Evolutionary conservation across 129 eudicot species (phyloP).

Genomic region (Artemisia argyi): DNA sequence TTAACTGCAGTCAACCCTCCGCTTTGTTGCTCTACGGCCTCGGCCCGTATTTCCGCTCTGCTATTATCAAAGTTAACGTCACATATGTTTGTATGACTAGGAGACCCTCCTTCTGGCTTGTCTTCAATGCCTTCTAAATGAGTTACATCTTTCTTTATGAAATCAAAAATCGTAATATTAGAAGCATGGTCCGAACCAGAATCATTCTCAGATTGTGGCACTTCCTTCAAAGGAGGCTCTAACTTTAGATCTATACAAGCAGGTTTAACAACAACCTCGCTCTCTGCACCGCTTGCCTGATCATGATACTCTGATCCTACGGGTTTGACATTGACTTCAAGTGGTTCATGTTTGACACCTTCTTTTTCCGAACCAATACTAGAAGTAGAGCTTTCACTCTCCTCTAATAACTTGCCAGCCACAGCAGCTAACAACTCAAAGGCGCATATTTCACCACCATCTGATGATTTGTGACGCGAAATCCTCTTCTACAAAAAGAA

Average conservation of each 20-base stretch:
- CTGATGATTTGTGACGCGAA: conserved; percentile 33
- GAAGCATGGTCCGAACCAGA: conserved; percentile 48
- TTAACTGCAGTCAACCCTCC: conserved; percentile 39
- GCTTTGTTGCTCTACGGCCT: conserved; percentile 31
- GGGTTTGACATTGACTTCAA: conserved; percentile 46
- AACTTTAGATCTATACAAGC: conserved; percentile 20
- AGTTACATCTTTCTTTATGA: conserved; percentile 32
- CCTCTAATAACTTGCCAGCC: conserved; percentile 79
- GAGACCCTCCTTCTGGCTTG: conserved; percentile 30
- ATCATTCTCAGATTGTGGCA: conserved; percentile 41
- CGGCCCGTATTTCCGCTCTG: conserved; percentile 31
- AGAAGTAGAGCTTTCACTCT: conserved; percentile 89
- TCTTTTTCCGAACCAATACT: conserved; percentile 41
- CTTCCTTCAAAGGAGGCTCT: conserved; percentile 28
- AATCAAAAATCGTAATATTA: conserved; percentile 37
- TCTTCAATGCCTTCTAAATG: conserved; percentile 31
- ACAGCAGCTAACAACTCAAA: conserved; percentile 92
- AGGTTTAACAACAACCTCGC: conserved; percentile 52
- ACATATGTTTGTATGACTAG: conserved; percentile 29
- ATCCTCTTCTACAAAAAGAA: conserved; percentile 52
- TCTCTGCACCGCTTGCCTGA: conserved; percentile 79
- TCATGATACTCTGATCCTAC: conserved; percentile 56
- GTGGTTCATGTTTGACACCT: conserved; percentile 40
- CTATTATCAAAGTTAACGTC: conserved; percentile 32
- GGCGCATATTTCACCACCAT: conserved; percentile 28